Evolutionary conservation across 1,284 basidiomycete species (phyloP).

Genomic region (Gomphus sp.): DNA sequence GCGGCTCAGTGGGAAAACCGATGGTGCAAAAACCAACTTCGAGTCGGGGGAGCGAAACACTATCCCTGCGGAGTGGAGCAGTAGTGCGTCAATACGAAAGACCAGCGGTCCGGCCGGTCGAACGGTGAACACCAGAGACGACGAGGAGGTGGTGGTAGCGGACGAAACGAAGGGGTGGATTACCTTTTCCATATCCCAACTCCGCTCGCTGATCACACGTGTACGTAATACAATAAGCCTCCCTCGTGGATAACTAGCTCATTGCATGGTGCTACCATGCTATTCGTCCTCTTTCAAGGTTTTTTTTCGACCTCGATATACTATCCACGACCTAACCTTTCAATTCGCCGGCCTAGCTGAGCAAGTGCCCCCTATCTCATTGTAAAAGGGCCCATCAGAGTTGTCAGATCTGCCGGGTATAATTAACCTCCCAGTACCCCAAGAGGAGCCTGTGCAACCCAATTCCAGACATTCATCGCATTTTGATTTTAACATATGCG

Average conservation of each 20-base stretch:
- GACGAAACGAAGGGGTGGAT: neutral
- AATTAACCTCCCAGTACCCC: too few relatives aligned
- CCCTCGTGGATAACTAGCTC: neutral
- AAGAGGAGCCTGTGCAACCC: too few relatives aligned
- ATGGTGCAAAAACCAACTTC: constrained; percentile 11
- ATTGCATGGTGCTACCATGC: neutral
- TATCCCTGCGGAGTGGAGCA: constrained; percentile 1
- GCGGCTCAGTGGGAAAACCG: constrained; percentile 1
- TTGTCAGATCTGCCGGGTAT: too few relatives aligned
- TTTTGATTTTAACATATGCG: too few relatives aligned
- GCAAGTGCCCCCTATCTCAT: too few relatives aligned
- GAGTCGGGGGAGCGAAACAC: constrained; percentile 9
- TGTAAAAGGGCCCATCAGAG: too few relatives aligned
- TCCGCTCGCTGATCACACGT: neutral
- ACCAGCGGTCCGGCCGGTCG: constrained; percentile 13
- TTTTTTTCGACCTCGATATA: too few relatives aligned
- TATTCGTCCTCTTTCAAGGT: too few relatives aligned
- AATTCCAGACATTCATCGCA: too few relatives aligned
- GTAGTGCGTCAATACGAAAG: constrained; percentile 10
- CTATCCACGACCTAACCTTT: too few relatives aligned
- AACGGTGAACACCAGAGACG: constrained; percentile 14
- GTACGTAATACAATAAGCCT: neutral
- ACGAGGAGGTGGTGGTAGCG: constrained; percentile 2
- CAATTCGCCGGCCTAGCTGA: too few relatives aligned
- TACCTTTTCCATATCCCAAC: neutral